Evolutionary conservation across 768 basidiomycete genomes (phyloP).

Genomic region (Naganishia antarctica): DNA sequence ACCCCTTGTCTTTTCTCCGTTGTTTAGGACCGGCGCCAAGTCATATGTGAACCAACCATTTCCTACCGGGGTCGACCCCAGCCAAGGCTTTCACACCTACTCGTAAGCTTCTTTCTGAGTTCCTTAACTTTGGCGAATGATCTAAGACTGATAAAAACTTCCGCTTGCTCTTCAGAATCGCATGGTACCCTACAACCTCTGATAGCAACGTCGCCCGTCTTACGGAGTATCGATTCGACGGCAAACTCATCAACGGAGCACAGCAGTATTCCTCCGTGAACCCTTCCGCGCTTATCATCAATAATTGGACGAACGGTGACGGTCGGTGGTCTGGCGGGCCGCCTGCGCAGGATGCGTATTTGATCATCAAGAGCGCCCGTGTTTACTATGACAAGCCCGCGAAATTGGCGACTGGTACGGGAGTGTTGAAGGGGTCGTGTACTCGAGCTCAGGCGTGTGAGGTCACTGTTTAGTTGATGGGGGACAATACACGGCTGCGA

Average conservation of each 20-base stretch:
- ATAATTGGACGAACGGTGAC: background rate
- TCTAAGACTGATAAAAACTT: too few species aligned
- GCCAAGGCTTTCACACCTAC: background rate
- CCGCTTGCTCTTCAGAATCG: background rate
- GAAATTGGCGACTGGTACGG: background rate
- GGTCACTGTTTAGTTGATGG: too few species aligned
- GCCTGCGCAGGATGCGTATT: background rate
- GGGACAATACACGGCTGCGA: too few species aligned
- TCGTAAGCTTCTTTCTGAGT: background rate
- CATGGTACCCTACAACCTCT: background rate
- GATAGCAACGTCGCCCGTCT: background rate
- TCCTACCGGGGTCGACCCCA: background rate
- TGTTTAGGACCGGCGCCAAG: constrained; percentile 1
- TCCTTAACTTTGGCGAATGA: too few species aligned
- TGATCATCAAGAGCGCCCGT: background rate
- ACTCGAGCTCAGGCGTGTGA: too few species aligned
- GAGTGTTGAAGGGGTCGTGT: too few species aligned
- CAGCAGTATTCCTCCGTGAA: background rate
- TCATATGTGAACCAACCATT: background rate
- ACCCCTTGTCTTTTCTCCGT: background rate
- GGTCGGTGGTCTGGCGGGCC: background rate
- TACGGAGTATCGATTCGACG: constrained; percentile 10
- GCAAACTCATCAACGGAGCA: background rate
- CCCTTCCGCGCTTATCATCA: background rate
- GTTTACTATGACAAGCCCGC: constrained; percentile 8